Evolutionary conservation across 116 monocot species (phyloP), one percentile per base, ranked within the genome.

Genomic region (Iris pallida): DNA sequence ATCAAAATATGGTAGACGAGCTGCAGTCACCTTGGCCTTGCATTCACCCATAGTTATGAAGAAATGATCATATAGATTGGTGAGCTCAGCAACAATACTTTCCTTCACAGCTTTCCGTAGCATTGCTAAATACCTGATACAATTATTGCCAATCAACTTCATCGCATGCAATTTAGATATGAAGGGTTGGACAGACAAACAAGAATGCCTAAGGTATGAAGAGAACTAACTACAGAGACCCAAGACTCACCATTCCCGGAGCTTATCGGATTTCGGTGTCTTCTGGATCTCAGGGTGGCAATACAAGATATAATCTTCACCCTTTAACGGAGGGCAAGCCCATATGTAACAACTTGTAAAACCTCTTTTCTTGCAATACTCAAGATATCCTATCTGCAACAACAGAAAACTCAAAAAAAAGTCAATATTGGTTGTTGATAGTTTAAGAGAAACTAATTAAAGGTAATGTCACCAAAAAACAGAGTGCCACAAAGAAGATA

Each of bases 221-320:
- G 20, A 6, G 0, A 55, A n/a, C 20, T 65, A 57, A 40, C 16
- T 64, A 45, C 18, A 46, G 14, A 8, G 4, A 9, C 44, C 20
- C 44, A 12, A 66, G 1, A 16, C 78, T 66, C 42, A 95, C 95
- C 95, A 95, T 66, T 95, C 92, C 15, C 93, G 81, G 16, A 98
- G 82, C 73, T 98, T 98, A 65, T 98, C 98, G 69, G 93, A 93
- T 76, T 98, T 98, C 7, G 98, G 98, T 6, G 93, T 98, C 68
- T 93, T 98, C 75, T 98, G 98, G 73, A 90, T 93, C 75, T 93
- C 90, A 57, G 98, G 98, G 79, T 98, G 98, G 70, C 98, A 98
- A 80, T 98, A 98, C 69, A 98, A 82, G 68, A 98, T 98, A 78
- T 98, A 98, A 49, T 98, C 98, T 84, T 98, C 93, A 75, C 98